Base-by-base conservation (phyloP, 129 eudicot species). In the Logfia minima region DNA sequence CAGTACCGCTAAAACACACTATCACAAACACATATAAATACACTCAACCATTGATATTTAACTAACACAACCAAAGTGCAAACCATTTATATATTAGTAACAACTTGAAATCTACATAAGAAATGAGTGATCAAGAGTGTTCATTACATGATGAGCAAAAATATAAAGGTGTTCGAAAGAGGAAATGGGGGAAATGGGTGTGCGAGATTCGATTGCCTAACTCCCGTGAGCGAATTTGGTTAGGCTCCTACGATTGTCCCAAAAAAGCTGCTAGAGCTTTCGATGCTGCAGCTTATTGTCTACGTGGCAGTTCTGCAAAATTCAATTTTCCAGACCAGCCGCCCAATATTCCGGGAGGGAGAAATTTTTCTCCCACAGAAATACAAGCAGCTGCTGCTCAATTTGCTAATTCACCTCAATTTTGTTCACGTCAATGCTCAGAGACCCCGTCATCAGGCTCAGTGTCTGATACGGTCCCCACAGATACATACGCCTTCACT, bases 301-400 rank as follows among this genome's bases (percentile, higher is more conserved):
- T 66, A 6, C 70, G 70, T 31, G 70, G 70, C 11, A 66, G 13
- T 35, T 16, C 45, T 0, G 70, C 70, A 26, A 66, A 32, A 13
- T 32, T 66, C 22, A 66, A 66, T 32, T 84, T 84, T 32, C 85
- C 88, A 0, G 77, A 72, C 19, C 81, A 72, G 5, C 85, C 85
- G n/a, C 88, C 88, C 0, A 58, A 84, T 29, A 84, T 84, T 13
- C 76, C 85, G 3, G 83, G 83, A 22, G 88, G 83, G 13, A 66
- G 29, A 45, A 66, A 76, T 0, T 71, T 84, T 9, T 65, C 67
- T 5, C 76, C 88, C 8, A 28, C 85, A 10, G 65, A 81, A 65
- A 84, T 84, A 56, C 88, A 77, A 6, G 85, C 74, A 2, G 85
- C 71, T 3, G 88, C 88, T 0, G 76, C 88, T 29, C 24, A 69